These are phyloP conservation scores for Neurospora discreta DNA, from an alignment of 495 filamentous ascomycete species.

Conservation along the genomic window DNA sequence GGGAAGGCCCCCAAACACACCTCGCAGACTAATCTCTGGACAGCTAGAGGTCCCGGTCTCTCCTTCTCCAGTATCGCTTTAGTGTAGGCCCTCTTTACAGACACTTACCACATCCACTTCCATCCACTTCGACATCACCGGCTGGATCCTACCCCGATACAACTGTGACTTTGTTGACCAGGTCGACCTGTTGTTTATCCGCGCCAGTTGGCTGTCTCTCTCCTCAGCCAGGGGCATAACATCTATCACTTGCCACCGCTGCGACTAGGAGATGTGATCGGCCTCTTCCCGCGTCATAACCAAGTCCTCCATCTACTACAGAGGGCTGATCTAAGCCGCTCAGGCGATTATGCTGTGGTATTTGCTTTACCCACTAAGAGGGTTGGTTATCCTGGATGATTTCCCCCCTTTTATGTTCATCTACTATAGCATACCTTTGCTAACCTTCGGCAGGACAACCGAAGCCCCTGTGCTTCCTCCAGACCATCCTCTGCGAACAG, in stretches of 20 bases:
- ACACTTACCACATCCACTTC: neutral
- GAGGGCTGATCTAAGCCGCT: neutral
- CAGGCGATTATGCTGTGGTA: slow-evolving; percentile 44
- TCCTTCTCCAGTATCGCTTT: neutral
- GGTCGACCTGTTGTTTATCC: neutral
- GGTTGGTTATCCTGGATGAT: slow-evolving; percentile 31
- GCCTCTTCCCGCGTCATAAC: neutral
- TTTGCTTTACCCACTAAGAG: slow-evolving; percentile 52
- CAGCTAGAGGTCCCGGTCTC: neutral
- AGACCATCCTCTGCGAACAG: slow-evolving; percentile 47
- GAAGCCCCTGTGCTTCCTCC: slow-evolving; percentile 48
- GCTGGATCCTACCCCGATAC: neutral
- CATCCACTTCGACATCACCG: neutral
- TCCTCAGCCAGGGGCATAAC: neutral
- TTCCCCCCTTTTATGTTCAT: neutral
- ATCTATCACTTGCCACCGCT: neutral
- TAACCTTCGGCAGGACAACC: slow-evolving; percentile 38
- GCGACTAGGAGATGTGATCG: neutral
- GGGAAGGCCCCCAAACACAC: neutral
- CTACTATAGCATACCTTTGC: neutral
- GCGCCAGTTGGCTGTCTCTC: neutral
- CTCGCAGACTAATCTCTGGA: neutral
- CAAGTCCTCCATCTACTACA: neutral
- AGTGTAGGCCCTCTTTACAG: neutral
- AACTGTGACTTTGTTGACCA: neutral